Evolutionary conservation across 148 eudicot genomes (phyloP).

Genomic region (Fagopyrum esculentum): DNA sequence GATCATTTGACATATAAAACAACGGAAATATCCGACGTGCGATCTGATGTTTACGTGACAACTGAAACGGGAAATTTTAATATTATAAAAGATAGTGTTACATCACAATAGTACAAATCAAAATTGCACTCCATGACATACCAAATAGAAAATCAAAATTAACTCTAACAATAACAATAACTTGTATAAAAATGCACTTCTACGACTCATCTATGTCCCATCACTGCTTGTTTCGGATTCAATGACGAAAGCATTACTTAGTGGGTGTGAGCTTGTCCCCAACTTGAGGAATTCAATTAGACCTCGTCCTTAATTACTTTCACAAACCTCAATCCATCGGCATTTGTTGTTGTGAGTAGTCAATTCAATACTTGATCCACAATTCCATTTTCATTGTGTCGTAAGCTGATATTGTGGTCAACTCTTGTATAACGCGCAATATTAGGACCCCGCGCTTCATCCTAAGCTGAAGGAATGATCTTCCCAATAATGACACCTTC

Average conservation of each 20-base stretch:
- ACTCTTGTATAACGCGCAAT: constrained; percentile 40
- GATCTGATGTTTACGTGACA: no score
- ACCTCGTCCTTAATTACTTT: constrained; percentile 93
- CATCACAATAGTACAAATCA: no score
- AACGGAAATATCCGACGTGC: no score
- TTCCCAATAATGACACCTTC: constrained; percentile 99
- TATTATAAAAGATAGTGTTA: no score
- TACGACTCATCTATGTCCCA: no score
- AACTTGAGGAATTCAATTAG: constrained; percentile 89
- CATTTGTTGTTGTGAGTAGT: constrained; percentile 48
- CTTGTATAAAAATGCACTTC: no score
- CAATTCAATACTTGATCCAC: constrained; percentile 69
- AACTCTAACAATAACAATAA: no score
- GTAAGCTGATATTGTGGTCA: constrained; percentile 91
- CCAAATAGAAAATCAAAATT: no score
- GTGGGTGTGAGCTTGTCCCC: constrained; percentile 65
- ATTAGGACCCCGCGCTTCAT: constrained; percentile 59
- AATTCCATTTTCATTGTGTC: constrained; percentile 90
- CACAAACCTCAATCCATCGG: constrained; percentile 92
- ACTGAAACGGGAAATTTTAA: no score
- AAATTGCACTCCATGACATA: no score
- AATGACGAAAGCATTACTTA: neutral
- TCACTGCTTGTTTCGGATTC: constrained; percentile 44
- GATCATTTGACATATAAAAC: no score
- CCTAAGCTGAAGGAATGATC: constrained; percentile 75